phyloP scores from a whole-genome alignment of 2,329 filamentous ascomycete genomes.

The Chlorencoelia australis region DNA sequence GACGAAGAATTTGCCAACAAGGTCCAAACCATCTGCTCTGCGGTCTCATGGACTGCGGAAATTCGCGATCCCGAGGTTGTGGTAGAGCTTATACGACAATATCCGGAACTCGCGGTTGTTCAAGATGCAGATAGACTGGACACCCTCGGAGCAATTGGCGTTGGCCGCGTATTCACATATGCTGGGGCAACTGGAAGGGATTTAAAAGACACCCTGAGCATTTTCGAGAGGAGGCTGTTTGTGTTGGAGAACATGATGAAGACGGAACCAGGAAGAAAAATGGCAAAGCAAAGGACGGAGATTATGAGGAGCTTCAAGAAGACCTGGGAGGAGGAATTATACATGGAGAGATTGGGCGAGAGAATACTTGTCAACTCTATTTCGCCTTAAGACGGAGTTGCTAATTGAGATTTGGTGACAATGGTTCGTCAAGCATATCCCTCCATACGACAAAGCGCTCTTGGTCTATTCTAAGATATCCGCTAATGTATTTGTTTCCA shows the following conservation, averaged over 20 bases:
- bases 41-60: constrained; percentile 73
- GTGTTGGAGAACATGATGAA: constrained; percentile 46
- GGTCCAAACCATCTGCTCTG: constrained; percentile 62
- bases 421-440: too few relatives aligned
- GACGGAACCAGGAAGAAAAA: constrained; percentile 40
- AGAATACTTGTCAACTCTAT: too few relatives aligned
- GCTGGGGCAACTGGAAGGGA: constrained; percentile 48
- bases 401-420: too few relatives aligned
- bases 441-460: too few relatives aligned
- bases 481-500: too few relatives aligned
- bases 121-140: constrained; percentile 93
- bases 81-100: constrained; percentile 45
- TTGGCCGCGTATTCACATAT: constrained; percentile 69
- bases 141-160: constrained; percentile 76
- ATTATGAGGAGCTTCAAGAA: constrained; percentile 40
- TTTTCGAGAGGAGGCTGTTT: constrained; percentile 69
- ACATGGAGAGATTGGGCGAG: too few relatives aligned
- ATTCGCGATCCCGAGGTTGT: constrained; percentile 51
- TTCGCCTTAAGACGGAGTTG: too few relatives aligned
- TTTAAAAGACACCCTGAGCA: constrained; percentile 54
- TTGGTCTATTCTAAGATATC: too few relatives aligned
- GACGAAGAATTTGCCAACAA: constrained; percentile 46
- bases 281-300: constrained; percentile 42
- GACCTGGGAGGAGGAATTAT: constrained; percentile 44
- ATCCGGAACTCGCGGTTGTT: constrained; percentile 73